Conservation (phyloP, 169 alveolate genomes). For the Plasmodium reichenowi region DNA sequence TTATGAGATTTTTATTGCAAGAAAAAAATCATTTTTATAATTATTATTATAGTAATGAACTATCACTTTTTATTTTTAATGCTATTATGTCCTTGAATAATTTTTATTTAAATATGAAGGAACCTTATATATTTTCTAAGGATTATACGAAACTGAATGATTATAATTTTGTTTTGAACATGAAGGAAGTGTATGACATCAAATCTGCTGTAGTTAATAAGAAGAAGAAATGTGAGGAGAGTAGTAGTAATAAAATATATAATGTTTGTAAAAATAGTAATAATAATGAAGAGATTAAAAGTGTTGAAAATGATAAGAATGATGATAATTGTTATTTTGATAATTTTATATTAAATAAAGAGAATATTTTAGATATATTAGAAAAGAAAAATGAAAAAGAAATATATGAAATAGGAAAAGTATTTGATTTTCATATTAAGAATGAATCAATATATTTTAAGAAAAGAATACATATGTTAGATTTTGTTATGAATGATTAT, state of each 20-base stretch:
- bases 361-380: constrained; percentile 8
- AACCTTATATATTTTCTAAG: constrained; percentile 18
- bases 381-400: constrained; percentile 14
- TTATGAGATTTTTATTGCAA: constrained; percentile 49
- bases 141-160: constrained; percentile 17
- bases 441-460: constrained; percentile 39
- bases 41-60: constrained; percentile 39
- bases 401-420: not conserved
- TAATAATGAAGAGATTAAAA: not conserved
- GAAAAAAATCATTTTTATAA: constrained; percentile 62
- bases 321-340: constrained; percentile 2
- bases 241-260: not conserved
- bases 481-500: constrained; percentile 19
- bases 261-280: not conserved
- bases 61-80: constrained; percentile 54
- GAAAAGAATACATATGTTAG: constrained; percentile 17
- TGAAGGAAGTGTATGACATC: not conserved
- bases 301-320: not conserved
- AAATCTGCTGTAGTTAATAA: not conserved
- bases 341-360: constrained; percentile 10
- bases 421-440: not conserved
- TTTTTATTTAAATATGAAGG: constrained; percentile 21
- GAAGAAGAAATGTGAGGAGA: not conserved
- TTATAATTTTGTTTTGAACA: not conserved
- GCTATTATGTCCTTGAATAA: constrained; percentile 56